These are phyloP conservation scores for Barbarea vulgaris DNA, from an alignment of 345 rosid species.

Conservation along the genomic window DNA sequence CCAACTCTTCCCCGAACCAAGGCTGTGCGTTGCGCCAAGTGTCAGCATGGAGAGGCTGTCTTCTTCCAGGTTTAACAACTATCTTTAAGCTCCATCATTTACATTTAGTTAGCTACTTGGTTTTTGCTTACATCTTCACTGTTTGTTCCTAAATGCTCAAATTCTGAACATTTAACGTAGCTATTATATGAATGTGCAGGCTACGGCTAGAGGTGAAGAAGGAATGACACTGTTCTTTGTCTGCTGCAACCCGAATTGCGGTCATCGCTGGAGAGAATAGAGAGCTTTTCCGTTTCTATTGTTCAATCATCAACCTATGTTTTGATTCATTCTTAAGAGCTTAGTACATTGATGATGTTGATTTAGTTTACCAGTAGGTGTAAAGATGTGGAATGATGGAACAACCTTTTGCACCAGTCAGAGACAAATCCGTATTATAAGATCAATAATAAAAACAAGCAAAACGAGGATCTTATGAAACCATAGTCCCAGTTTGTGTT, in stretches of 20 bases:
- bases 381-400: background rate
- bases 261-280: conserved; percentile 77
- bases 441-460: background rate
- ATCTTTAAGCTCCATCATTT: background rate
- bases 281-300: conserved; percentile 14
- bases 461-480: background rate
- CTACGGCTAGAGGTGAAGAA: conserved; percentile 88
- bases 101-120: background rate
- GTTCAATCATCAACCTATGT: background rate
- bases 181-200: conserved; percentile 44
- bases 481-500: background rate
- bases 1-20: conserved; percentile 86
- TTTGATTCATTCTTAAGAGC: conserved; percentile 11
- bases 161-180: background rate
- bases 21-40: conserved; percentile 51
- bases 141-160: background rate
- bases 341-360: background rate
- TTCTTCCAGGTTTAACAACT: conserved; percentile 68
- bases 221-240: conserved; percentile 91
- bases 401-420: background rate
- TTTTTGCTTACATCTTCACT: background rate
- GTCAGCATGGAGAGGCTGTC: conserved; percentile 67
- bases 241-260: conserved; percentile 79
- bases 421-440: background rate
- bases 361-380: conserved; percentile 4